Base-by-base conservation (phyloP, 257 asterid genomes). In the Gardenia jasminoides region DNA sequence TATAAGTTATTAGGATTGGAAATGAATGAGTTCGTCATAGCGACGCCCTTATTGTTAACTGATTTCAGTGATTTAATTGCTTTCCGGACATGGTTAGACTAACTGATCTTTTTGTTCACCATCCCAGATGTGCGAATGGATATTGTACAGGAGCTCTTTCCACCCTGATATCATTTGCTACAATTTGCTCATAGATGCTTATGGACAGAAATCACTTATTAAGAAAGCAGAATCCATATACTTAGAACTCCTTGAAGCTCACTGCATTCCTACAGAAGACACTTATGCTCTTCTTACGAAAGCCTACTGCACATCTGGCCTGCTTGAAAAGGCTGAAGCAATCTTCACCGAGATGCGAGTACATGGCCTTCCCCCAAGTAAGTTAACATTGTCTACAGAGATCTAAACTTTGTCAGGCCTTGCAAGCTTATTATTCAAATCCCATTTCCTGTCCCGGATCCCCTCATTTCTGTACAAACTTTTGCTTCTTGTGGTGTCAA, bases 121-220 rank as follows among this genome's bases (percentile, higher is more conserved):
- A 79, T 82, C 75, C 72, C 90, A 92, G 98, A 78, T 91, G 86
- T 91, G 92, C 76, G 96, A 91, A 80, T 94, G 98, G 98, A 84
- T 94, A 85, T 77, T 89, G 71, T 76, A 88, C 77, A 80, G 88
- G 84, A 92, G 97, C 87, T 77, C 93, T 67, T 94, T 88, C 86
- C 88, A 87, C 86, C 85, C 95, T 13, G 97, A 94, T 80, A 85
- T 92, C 52, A 91, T 94, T 70, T 90, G 96, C 88, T 94, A 88
- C 88, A 94, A 92, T 85, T 83, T 94, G 80, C 98, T 92, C 41
- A 88, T 94, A 82, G 98, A 94, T 77, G 97, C 97, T 76, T 91
- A 90, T 72, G 98, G 97, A 30, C 90, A 92, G 71, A 89, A 80
- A 67, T 80, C 85, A 70, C 78, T 76, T 50, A 74, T 79, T 59